Evolutionary conservation across 2,329 filamentous ascomycete genomes (phyloP).

Genomic region (Fusarium haematococcum): DNA sequence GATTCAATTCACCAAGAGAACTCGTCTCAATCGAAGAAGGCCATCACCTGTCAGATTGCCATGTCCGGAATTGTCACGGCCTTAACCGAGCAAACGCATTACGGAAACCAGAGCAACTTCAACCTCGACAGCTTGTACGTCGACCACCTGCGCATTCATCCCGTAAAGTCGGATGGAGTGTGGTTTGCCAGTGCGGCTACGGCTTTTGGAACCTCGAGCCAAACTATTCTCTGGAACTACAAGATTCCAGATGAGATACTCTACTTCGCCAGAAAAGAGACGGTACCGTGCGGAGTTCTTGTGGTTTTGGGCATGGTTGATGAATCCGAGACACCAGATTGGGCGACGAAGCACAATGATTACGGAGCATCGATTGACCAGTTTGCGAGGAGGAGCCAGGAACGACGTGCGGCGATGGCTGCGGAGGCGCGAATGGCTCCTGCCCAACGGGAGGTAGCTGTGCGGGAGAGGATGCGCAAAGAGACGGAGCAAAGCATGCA

Average conservation of each 20-base stretch:
- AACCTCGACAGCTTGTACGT: slow-evolving; percentile 57
- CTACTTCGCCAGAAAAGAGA: slow-evolving; percentile 62
- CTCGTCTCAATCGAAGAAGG: slow-evolving; percentile 37
- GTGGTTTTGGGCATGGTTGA: slow-evolving; percentile 65
- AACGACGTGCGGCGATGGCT: slow-evolving; percentile 55
- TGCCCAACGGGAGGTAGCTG: slow-evolving; percentile 55
- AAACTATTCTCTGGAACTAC: slow-evolving; percentile 71
- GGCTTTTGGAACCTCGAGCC: slow-evolving; percentile 64
- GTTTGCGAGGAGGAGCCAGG: slow-evolving; percentile 51
- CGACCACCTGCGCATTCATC: slow-evolving; percentile 58
- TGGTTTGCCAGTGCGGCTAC: slow-evolving; percentile 71
- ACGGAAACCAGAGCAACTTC: slow-evolving; percentile 32
- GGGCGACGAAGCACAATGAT: slow-evolving; percentile 59
- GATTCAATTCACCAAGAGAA: slow-evolving; percentile 52
- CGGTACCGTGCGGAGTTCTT: slow-evolving; percentile 69
- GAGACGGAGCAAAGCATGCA: slow-evolving; percentile 59
- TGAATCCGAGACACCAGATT: slow-evolving; percentile 65
- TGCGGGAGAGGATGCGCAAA: slow-evolving; percentile 54
- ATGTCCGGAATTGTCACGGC: slow-evolving; percentile 60
- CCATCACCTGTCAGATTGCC: slow-evolving; percentile 63
- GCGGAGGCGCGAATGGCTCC: slow-evolving; percentile 59
- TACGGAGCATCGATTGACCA: slow-evolving; percentile 47
- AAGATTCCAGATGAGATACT: slow-evolving; percentile 66
- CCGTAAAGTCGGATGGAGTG: slow-evolving; percentile 53
- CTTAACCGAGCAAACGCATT: slow-evolving; percentile 52